Base-by-base conservation (phyloP, 768 basidiomycete species). In the Agaricus bisporus region DNA sequence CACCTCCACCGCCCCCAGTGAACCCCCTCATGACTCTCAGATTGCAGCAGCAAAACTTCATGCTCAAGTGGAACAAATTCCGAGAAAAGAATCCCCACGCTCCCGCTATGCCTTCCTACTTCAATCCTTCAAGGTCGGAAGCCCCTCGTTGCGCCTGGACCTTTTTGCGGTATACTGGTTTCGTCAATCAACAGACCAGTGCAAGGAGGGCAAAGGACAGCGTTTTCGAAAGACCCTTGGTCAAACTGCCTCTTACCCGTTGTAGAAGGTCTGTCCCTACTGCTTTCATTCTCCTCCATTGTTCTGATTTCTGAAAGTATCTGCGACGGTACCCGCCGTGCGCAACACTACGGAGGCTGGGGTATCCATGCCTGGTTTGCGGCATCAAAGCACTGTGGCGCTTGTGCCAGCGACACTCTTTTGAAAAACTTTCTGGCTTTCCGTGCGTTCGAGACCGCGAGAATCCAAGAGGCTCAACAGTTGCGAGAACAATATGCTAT, bases 101-200 rank as follows among this genome's bases (percentile, higher is more conserved):
- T 4, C 53, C 53, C 28, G 32, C 37, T 8, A 54, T 54, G 46
- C 53, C 53, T 2, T 54, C 53, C 12, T 48, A 48, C 42, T 54
- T 54, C 47, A 54, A 54, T 17, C 53, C 53, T 4, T 25, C 14
- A 8, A 45, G 53, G 22, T 8, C 18, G 11, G 41, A 48, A 1
- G 46, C 53, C 12, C 53, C 53, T 6, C 25, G 5, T 2, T 54
- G 53, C 28, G 28, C 46, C 0, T 54, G 53, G 53, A 54, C 12
- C 18, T 54, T 54, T 39, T 36, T 54, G 47, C 25, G 53, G 6
- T 48, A 45, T 36, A 26, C 46, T 22, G 46, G 53, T 4, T 12
- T 14, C 17, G 46, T 48, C 8, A 48, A 54, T 4, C 38, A 48
- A 9, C 46, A 17, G 4, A 17, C 37, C 10, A 42, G 41, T 18